Base-by-base conservation (phyloP, 176 grass and related monocot species). In the sorghum (Sorghum bicolor) region DNA sequence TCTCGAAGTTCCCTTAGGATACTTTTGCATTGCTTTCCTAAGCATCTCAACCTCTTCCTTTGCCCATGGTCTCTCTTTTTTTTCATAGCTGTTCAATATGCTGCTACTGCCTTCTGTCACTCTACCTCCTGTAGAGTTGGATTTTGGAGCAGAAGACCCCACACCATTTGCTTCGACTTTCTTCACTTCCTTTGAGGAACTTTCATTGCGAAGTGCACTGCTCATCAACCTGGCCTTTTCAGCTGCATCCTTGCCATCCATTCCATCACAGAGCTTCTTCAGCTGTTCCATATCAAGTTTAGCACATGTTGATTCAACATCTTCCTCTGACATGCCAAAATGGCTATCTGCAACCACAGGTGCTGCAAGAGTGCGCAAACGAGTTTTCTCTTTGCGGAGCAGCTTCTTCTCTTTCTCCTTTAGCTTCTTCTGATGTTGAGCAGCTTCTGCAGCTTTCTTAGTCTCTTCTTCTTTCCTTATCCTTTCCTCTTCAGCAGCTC, bases 331-430 rank as follows among this genome's bases (percentile, higher is more conserved):
- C 60, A 96, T 58, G 80, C 65, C 81, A 39, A 87, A 93, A 50
- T 86, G 67, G 15, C 63, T 83, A 39, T 83, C 85, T 13, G 77
- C 29, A 67, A 96, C 80, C 44, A 88, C 71, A 22, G 65, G 60
- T 20, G 77, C 85, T 37, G 75, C 61, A 63, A 99, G 82, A 25
- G 83, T 66, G 15, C 96, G 87, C 37, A 99, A 79, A 55, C 93
- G 93, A 22, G 67, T 87, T 89, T 89, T 99, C 80, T 99, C 96
- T 84, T 99, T 99, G 67, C 96, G 93, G 41, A 93, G 71, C 50
- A 96, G 74, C 65, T 92, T 99, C 86, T 96, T 99, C 89, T 99
- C 96, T 78, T 95, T 99, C 78, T 99, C 96, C 86, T 94, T 99
- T 61, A 90, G 55, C 70, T 84, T 99, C 84, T 94, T 99, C 84